These are phyloP conservation scores for Haplosporangium sp. DNA, from an alignment of 371 early-diverging fungal species.

Conservation along the genomic window DNA sequence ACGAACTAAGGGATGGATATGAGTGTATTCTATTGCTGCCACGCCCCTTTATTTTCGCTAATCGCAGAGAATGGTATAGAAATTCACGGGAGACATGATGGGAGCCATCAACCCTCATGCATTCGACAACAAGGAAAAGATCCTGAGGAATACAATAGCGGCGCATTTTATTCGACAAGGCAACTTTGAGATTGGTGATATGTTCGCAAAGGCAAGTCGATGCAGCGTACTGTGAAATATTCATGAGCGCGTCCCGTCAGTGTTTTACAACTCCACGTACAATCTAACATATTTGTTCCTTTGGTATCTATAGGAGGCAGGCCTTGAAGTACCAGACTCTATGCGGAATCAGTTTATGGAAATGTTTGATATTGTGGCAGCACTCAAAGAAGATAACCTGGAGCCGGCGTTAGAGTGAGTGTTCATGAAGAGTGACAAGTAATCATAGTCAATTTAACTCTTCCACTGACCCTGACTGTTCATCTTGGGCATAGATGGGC, in stretches of 20 bases:
- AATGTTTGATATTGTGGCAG: conserved; percentile 67
- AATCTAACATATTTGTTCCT: background rate
- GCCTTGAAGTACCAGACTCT: conserved; percentile 54
- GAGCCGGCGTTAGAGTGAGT: conserved; percentile 65
- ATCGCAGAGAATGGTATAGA: conserved; percentile 44
- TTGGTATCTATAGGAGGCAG: conserved; percentile 50
- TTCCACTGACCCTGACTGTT: background rate
- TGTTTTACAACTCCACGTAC: too few relatives aligned
- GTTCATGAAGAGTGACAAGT: background rate
- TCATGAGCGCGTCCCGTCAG: too few relatives aligned
- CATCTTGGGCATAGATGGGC: conserved; percentile 74
- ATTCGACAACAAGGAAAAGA: conserved; percentile 72
- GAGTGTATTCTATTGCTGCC: background rate
- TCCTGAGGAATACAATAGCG: conserved; percentile 71
- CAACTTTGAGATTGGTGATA: conserved; percentile 78
- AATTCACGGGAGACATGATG: conserved; percentile 72
- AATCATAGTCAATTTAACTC: conserved; percentile 41
- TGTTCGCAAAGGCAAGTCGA: conserved; percentile 63
- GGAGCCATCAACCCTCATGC: conserved; percentile 70
- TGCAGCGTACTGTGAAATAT: background rate
- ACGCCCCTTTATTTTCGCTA: background rate
- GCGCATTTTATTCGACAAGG: conserved; percentile 92
- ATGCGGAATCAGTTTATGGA: conserved; percentile 66
- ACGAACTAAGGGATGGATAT: background rate
- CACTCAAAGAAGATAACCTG: conserved; percentile 59